phyloP scores from a whole-genome alignment of 768 basidiomycete genomes.

The Leccinellum rugosiceps region DNA sequence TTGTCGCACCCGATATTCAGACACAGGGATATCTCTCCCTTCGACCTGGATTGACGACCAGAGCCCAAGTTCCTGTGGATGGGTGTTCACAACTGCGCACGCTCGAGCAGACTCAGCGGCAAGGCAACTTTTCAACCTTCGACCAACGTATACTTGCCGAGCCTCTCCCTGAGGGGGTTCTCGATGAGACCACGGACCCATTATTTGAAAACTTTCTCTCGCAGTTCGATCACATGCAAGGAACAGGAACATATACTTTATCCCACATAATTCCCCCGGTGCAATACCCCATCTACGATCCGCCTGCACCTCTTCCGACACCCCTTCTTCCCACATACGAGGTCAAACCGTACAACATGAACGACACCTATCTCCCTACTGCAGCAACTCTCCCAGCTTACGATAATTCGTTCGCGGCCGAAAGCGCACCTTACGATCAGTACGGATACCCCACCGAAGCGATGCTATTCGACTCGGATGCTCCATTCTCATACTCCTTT shows the following conservation, averaged over 20 bases:
- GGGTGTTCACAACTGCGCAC: background rate
- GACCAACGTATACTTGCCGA: background rate
- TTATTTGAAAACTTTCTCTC: background rate
- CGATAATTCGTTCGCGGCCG: background rate
- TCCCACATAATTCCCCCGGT: background rate
- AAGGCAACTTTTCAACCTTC: no score
- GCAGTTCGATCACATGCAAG: background rate
- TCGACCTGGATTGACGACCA: background rate
- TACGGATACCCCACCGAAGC: background rate
- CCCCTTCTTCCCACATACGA: background rate
- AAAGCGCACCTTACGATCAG: background rate
- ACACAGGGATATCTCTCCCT: no score
- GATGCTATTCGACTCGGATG: background rate
- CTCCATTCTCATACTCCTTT: background rate
- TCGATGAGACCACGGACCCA: background rate
- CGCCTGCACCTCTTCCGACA: no score
- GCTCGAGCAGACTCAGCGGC: background rate
- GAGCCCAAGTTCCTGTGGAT: no score
- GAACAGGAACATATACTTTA: background rate
- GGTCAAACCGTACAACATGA: background rate
- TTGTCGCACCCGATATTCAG: background rate
- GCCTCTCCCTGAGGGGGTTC: background rate
- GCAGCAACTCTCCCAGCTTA: background rate
- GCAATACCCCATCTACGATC: background rate
- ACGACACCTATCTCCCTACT: background rate